Conservation (phyloP, 2,329 filamentous ascomycete species). For the Fusarium tuaranense region DNA sequence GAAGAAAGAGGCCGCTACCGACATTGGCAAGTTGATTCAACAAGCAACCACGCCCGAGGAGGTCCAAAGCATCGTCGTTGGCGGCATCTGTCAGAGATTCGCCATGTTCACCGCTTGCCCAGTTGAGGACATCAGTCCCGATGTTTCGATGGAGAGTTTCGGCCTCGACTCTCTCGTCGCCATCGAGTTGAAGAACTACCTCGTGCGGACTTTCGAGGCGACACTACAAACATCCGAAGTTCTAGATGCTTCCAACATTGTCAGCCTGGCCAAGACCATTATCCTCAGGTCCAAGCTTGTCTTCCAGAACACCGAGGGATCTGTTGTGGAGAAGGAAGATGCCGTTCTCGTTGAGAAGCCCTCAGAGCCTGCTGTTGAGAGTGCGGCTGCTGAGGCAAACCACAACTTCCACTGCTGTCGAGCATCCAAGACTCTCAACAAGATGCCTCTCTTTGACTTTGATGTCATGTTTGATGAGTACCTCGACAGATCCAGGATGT, state of each 20-base stretch:
- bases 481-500: conserved; percentile 19
- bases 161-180: conserved; percentile 31
- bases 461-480: conserved; percentile 22
- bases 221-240: conserved; percentile 30
- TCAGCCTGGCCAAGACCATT: conserved; percentile 17
- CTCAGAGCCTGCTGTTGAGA: background rate
- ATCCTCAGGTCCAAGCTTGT: conserved; percentile 20
- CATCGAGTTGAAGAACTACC: conserved; percentile 34
- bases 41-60: conserved; percentile 16
- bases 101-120: conserved; percentile 27
- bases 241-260: conserved; percentile 20
- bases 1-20: conserved; percentile 7
- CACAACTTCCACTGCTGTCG: conserved; percentile 26
- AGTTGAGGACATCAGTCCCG: conserved; percentile 21
- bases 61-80: conserved; percentile 13
- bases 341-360: background rate
- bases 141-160: conserved; percentile 22
- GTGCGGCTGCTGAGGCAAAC: background rate
- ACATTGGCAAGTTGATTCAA: conserved; percentile 19
- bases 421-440: conserved; percentile 15
- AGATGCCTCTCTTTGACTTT: conserved; percentile 22
- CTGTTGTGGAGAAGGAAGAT: conserved; percentile 5
- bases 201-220: conserved; percentile 21
- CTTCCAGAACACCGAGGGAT: background rate
- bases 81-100: conserved; percentile 20